Conservation (phyloP, 495 filamentous ascomycete genomes). For the Rhypophila decipiens region DNA sequence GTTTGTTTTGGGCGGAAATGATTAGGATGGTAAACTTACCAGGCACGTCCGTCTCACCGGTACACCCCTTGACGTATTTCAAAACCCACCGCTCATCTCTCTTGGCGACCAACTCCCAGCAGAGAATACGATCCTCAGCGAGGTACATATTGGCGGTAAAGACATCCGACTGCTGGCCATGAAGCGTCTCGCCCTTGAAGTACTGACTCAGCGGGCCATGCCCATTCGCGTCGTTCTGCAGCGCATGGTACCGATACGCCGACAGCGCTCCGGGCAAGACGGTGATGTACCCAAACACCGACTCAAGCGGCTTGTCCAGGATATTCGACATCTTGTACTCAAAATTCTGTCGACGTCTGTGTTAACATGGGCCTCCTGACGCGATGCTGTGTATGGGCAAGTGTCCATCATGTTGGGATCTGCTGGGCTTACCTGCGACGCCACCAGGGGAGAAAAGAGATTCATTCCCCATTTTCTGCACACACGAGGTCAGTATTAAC, state of each 20-base stretch:
- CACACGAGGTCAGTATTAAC: too few relatives aligned
- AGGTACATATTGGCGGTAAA: slow-evolving; percentile 99
- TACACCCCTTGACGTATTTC: slow-evolving; percentile 93
- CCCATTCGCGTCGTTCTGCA: slow-evolving; percentile 94
- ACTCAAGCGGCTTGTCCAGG: slow-evolving; percentile 93
- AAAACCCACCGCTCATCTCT: slow-evolving; percentile 91
- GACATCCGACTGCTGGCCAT: slow-evolving; percentile 94
- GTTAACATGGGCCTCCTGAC: too few relatives aligned
- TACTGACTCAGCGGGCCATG: slow-evolving; percentile 96
- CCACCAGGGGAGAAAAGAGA: slow-evolving; percentile 89
- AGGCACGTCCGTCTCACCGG: slow-evolving; percentile 95
- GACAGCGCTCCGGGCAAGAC: slow-evolving; percentile 91
- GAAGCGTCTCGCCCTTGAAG: slow-evolving; percentile 97
- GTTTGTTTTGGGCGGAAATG: too few relatives aligned
- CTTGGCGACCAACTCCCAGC: slow-evolving; percentile 98
- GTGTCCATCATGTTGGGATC: too few relatives aligned
- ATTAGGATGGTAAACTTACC: too few relatives aligned
- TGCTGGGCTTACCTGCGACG: too few relatives aligned
- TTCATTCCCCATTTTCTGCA: slow-evolving; percentile 63
- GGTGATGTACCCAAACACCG: slow-evolving; percentile 96
- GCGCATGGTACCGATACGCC: slow-evolving; percentile 92
- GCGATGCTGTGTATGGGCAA: too few relatives aligned
- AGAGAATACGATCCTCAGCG: slow-evolving; percentile 96
- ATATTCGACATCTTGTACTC: slow-evolving; percentile 99
- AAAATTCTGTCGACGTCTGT: too few relatives aligned